phyloP scores from a whole-genome alignment of 2,329 filamentous ascomycete species.

The Verticillium klebahnii region DNA sequence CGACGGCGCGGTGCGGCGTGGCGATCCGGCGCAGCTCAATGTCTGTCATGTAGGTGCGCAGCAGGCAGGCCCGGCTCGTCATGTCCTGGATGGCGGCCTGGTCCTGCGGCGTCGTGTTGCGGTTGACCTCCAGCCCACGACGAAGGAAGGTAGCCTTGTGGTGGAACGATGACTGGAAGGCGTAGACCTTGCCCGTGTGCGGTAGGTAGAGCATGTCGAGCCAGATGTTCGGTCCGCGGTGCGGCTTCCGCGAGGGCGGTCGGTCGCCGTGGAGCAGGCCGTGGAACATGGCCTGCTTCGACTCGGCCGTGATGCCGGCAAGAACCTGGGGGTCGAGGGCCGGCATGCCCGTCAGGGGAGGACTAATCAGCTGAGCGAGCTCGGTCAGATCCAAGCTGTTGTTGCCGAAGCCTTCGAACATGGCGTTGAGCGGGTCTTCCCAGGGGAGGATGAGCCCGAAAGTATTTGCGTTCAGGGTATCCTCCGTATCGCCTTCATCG shows the following conservation, averaged over 20 bases:
- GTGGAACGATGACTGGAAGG: conserved; percentile 1
- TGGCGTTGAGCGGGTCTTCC: background rate
- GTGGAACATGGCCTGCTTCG: background rate
- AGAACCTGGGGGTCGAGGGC: background rate
- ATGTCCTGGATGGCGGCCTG: conserved; percentile 5
- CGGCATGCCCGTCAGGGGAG: background rate
- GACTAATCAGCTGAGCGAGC: background rate
- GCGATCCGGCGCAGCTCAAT: conserved; percentile 36
- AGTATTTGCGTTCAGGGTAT: conserved; percentile 2
- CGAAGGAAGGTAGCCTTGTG: conserved; percentile 6
- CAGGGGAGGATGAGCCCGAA: background rate
- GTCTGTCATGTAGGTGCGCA: conserved; percentile 45
- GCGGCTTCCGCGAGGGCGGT: background rate
- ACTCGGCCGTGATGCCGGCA: background rate
- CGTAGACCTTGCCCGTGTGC: conserved; percentile 20
- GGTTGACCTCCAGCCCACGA: conserved; percentile 1
- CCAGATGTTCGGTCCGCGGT: background rate
- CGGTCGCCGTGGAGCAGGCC: background rate
- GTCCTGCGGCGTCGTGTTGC: conserved; percentile 5
- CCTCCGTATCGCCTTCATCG: background rate
- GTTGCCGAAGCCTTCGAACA: background rate
- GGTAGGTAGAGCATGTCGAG: conserved; percentile 31
- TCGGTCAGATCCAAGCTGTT: background rate
- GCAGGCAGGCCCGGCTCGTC: conserved; percentile 25
- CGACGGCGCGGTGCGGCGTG: conserved; percentile 14